Conservation (phyloP, 2,329 filamentous ascomycete genomes). For the Grosmannia clavigera region DNA sequence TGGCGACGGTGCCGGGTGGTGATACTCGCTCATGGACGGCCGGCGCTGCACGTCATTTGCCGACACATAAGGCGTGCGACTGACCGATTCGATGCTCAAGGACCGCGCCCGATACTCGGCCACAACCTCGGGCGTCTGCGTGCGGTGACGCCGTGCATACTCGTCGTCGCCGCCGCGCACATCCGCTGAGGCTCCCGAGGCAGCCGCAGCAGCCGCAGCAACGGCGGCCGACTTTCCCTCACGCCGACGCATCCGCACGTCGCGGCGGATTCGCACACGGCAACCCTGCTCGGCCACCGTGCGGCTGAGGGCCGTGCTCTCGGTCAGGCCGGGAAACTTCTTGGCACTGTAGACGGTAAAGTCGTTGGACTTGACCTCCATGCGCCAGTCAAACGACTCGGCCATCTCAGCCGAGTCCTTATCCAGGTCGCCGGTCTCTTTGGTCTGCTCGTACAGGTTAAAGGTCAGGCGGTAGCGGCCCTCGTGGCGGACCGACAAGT, state of each 20-base stretch:
- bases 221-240: constrained; percentile 28
- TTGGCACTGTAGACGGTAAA: constrained; percentile 94
- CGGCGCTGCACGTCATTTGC: constrained; percentile 19
- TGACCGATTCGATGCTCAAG: constrained; percentile 19
- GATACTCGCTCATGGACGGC: constrained; percentile 20
- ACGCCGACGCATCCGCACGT: constrained; percentile 38
- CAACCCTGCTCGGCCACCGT: constrained; percentile 94
- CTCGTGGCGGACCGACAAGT: constrained; percentile 90
- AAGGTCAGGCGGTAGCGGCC: constrained; percentile 86
- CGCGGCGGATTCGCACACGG: constrained; percentile 86
- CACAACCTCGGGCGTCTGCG: constrained; percentile 19
- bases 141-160: constrained; percentile 19
- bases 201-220: constrained; percentile 1
- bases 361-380: constrained; percentile 77
- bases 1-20: constrained; percentile 7
- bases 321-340: constrained; percentile 90
- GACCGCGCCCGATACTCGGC: constrained; percentile 20
- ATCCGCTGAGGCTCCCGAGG: not conserved
- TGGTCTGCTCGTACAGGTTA: constrained; percentile 86
- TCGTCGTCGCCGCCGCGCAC: constrained; percentile 12
- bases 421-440: constrained; percentile 71
- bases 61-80: constrained; percentile 18
- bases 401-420: constrained; percentile 25
- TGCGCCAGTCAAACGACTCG: constrained; percentile 63
- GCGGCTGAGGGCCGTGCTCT: constrained; percentile 79